Base-by-base conservation (phyloP, 306 rosid species). In the Fagus sylvatica region DNA sequence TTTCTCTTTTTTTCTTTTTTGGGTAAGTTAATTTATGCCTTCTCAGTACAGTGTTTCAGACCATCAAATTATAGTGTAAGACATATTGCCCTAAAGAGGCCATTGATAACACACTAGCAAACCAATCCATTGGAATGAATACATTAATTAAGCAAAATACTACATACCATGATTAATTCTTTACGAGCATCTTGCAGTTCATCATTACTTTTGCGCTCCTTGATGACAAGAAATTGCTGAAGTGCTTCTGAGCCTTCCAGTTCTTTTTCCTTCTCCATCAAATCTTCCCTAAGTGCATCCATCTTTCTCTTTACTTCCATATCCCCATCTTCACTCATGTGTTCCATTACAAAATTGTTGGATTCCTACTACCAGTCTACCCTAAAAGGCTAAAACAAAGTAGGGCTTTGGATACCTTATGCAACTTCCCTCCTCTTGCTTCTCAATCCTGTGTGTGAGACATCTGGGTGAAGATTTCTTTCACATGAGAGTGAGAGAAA, bases 121-220 rank as follows among this genome's bases (percentile, higher is more conserved):
- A 46, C 51, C 51, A 46, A 46, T 46, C 51, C 51, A 46, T 46
- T 10, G 10, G 15, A 46, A 46, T 46, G 51, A 46, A 46, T 10
- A 46, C 51, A 46, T 46, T 46, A 46, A n/a, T n/a, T n/a, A n/a
- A n/a, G n/a, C n/a, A n/a, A n/a, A n/a, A n/a, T n/a, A n/a, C n/a
- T n/a, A n/a, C n/a, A n/a, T n/a, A n/a, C n/a, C n/a, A n/a, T n/a
- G n/a, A n/a, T n/a, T 78, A 90, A 78, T 65, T 83, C 90, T 85
- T 90, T 90, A 59, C 98, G 97, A 59, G 93, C 97, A 51, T 90
- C 92, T 78, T 90, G 97, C 78, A 92, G 79, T 83, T 92, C 97
- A 5, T 92, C 97, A 73, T 94, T 94, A 61, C 85, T 86, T 74
- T 79, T 83, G 16, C 90, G 92, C 79, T 89, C 97, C 83, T 75